Percentiles rank a stretch among this genome's conserved stretches.
Evolutionary conservation across 2,329 filamentous ascomycete species (phyloP).

Genomic region (Alternaria postmessia): DNA sequence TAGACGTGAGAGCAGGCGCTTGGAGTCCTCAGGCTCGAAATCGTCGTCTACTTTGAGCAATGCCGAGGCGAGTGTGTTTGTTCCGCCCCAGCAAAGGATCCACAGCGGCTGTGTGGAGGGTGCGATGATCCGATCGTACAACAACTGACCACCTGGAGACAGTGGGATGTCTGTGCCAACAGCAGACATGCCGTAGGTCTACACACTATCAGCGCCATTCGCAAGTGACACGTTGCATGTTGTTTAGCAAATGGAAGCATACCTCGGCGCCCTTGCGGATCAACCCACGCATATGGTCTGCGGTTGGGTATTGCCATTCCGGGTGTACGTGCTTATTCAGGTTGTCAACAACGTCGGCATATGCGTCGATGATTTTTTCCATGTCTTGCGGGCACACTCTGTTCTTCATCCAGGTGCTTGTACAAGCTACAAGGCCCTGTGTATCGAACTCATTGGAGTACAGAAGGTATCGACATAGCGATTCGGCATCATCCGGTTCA

Average conservation of each 20-base stretch:
- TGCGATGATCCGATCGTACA: constrained; percentile 54
- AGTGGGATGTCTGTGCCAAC: constrained; percentile 44
- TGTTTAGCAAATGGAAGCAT: neutral
- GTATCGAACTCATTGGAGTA: constrained; percentile 52
- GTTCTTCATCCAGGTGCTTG: constrained; percentile 52
- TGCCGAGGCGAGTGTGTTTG: constrained; percentile 62
- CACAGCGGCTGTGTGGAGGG: constrained; percentile 57
- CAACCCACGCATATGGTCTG: constrained; percentile 34
- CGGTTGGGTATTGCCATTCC: constrained; percentile 41
- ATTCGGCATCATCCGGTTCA: constrained; percentile 52
- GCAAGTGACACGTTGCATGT: neutral
- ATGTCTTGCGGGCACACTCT: constrained; percentile 46
- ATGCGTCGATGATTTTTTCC: constrained; percentile 47
- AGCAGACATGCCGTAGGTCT: constrained; percentile 52
- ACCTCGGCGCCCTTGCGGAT: constrained; percentile 46
- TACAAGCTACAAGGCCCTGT: constrained; percentile 51
- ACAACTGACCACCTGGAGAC: constrained; percentile 56
- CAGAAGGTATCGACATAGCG: constrained; percentile 49
- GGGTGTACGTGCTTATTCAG: constrained; percentile 59
- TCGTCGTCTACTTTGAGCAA: constrained; percentile 52
- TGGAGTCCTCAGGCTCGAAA: constrained; percentile 43
- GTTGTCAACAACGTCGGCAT: constrained; percentile 52
- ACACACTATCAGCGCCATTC: neutral
- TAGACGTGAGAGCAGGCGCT: constrained; percentile 42
- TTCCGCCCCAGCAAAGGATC: constrained; percentile 63